Evolutionary conservation across 371 early-diverging fungal genomes (phyloP), one percentile per base, ranked within the genome.

Genomic region (Mortierella sp.): DNA sequence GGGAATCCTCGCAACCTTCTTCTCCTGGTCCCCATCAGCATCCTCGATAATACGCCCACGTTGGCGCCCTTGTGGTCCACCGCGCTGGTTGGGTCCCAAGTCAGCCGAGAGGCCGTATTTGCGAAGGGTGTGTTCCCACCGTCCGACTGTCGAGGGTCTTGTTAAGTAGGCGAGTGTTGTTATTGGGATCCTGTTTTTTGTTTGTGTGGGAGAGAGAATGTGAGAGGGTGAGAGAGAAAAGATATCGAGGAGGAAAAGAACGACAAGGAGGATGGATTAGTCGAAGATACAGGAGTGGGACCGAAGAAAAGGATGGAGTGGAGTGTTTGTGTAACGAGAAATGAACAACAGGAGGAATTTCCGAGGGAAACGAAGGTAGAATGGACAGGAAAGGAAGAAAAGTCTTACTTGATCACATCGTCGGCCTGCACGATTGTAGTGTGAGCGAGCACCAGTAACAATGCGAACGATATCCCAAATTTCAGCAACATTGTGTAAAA

Each of bases 51-150:
- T 51, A 18, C 72, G 55, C 24, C 77, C 77, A 12, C 72, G 60
- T 16, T 71, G 77, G 16, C 38, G 56, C 18, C 77, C 72, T 32
- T 71, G 29, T 6, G 72, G 63, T 11, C 72, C 72, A 21, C 48
- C 38, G 60, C 10, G 16, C 48, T 7, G 27, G 3, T 14, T 14
- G 0, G 58, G 43, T 11, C 21, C 58, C 14, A 51, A 38, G 10
- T 46, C 70, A n/a, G 70, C 70, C 12, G 77, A 58, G 48, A 81
- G 54, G 4, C 76, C 73, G 32, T 81, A 74, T 48, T 81, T 81
- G 27, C 70, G 81, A 2, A 81, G 76, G 11, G 73, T 55, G 29
- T 81, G 35, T 11, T 43, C 44, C 79, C 79, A 79, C 11, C 79
- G 74, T 4, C 75, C 70, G 18, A 79, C 16, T 0, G 79, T 79